Base-by-base conservation (phyloP, 164 flowering plant species). In the Kingdonia uniflora region DNA sequence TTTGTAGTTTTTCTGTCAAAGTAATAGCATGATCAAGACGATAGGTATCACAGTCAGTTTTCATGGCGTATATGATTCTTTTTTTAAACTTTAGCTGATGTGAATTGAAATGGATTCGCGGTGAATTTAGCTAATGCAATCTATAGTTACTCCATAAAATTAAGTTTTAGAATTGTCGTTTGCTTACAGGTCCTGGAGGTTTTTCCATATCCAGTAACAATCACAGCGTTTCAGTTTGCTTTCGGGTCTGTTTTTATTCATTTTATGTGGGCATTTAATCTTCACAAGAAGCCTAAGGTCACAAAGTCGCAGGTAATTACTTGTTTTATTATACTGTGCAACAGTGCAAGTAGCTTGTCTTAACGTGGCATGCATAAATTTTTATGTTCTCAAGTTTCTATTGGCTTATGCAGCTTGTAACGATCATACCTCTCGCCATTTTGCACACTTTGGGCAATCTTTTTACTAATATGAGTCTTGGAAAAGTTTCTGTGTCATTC, bases 381-480 rank as follows among this genome's bases (percentile, higher is more conserved):
- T n/a, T n/a, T n/a, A 29, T 29, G 35, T 29, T 29, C 4, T 29
- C 4, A 8, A 29, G 6, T 3, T 3, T 8, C 4, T 29, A 29
- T 29, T 29, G 35, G 35, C 8, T 4, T 4, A 3, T 29, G 26
- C 75, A 92, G 99, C 84, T 92, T 63, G 57, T 67, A 26, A 77
- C 82, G 15, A 86, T 88, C 29, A 26, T 86, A 56, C 99, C 99
- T 11, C 65, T 89, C 67, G 99, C 99, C 13, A 16, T 74, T 51
- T 86, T 82, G 57, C 99, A 92, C 73, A 72, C 84, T 2, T 50
- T 92, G 56, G 99, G 96, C 17, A 88, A 92, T 63, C 89, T 89
- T 52, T 84, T 87, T 69, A 88, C 95, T 21, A 92, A 92, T 58
- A 84, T 92, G 95, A 92, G 99, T 73, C 92, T 92, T 47, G 99